Evolutionary conservation across 768 basidiomycete species (phyloP), one percentile per base, ranked within the genome.

Genomic region (Mycena chlorophos): DNA sequence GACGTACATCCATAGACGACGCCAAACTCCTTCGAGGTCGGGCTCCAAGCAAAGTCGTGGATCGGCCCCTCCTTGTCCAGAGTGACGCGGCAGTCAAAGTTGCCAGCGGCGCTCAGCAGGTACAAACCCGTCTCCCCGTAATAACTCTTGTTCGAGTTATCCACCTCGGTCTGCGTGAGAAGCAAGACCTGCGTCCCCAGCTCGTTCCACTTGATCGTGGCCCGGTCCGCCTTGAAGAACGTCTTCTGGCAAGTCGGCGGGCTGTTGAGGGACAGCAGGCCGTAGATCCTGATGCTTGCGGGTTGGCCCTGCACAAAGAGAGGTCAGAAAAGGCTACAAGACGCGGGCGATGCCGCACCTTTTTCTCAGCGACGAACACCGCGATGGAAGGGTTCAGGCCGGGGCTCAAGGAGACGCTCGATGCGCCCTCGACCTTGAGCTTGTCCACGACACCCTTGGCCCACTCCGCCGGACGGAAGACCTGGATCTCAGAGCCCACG

Each of bases 101-200:
- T 91, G 16, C 96, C 95, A 8, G 92, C 88, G 17, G 94, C 86
- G 60, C 88, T 94, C 58, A 98, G 83, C 14, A 98, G 80, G 73
- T 96, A 98, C 66, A 99, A 76, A 50, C 92, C 91, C 2, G 95
- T 97, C 77, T 98, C 96, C 51, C 97, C 97, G 63, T 98, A 99
- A 71, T 99, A 99, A 65, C 88, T 94, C 82, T 91, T 97, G 71
- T 96, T 96, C 43, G 91, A 88, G 68, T 91, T 92, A 67, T 99
- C 96, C 51, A 98, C 95, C 65, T 99, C 97, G 3, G 95, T 96
- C 66, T 95, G 93, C 0, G 96, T 95, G 31, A 98, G 73, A 56
- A 98, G 81, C 52, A 99, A 77, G 2, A 95, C 89, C 66, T 92
- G 91, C 0, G 94, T 96, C 19, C 96, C 97, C 17, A 94, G 82